Conservation (phyloP, 2,329 filamentous ascomycete species). For the Scolecobasidium constrictum region DNA sequence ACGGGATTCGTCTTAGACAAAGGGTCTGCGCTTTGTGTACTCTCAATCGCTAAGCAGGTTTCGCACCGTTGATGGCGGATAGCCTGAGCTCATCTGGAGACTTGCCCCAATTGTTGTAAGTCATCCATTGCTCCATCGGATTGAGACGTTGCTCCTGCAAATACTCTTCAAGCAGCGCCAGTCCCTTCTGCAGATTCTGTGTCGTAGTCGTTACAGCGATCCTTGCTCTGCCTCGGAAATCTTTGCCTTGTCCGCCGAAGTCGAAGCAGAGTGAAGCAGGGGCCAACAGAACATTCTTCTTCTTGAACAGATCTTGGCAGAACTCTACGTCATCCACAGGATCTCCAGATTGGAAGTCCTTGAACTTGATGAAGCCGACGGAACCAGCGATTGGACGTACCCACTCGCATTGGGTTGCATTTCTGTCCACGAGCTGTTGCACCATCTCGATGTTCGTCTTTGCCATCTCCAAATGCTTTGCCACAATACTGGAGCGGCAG, state of each 20-base stretch:
- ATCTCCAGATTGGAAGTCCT: neutral
- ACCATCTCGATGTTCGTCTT: neutral
- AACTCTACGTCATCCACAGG: constrained; percentile 3
- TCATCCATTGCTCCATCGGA: too few species aligned
- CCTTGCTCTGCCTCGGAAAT: neutral
- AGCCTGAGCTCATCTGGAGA: too few species aligned
- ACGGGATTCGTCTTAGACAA: too few species aligned
- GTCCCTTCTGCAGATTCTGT: neutral
- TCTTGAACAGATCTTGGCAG: neutral
- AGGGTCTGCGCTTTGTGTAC: too few species aligned
- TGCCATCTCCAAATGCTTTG: neutral
- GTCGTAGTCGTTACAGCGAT: neutral
- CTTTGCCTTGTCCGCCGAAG: neutral
- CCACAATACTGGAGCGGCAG: neutral
- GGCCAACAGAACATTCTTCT: neutral
- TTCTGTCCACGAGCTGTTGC: neutral
- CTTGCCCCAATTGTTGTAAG: too few species aligned
- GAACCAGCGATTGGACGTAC: neutral
- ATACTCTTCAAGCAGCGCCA: neutral
- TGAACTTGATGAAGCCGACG: neutral
- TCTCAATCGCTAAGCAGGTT: too few species aligned
- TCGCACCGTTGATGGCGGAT: too few species aligned
- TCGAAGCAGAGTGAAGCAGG: neutral
- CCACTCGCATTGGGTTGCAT: neutral
- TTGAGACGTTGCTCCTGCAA: too few species aligned